These are phyloP conservation scores for Gnetum montanum DNA, from an alignment of 75 land plant species.

Conservation along the genomic window DNA sequence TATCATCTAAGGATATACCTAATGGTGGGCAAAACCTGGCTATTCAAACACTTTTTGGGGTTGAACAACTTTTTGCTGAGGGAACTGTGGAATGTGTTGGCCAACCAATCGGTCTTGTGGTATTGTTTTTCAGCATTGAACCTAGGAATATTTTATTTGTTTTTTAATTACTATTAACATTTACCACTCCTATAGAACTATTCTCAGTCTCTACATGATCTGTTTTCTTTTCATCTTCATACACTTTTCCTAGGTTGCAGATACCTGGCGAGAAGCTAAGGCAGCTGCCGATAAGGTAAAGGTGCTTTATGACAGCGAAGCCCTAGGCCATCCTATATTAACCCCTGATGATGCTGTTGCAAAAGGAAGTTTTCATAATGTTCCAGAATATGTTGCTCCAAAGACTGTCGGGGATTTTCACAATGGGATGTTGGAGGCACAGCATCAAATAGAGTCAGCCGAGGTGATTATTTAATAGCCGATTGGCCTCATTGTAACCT, in stretches of 20 bases:
- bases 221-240: background rate
- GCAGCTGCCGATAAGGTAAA: constrained; percentile 46
- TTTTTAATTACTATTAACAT: no score
- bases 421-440: constrained; percentile 66
- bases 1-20: constrained; percentile 66
- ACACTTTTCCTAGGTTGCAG: constrained; percentile 79
- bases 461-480: constrained; percentile 49
- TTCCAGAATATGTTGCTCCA: constrained; percentile 23
- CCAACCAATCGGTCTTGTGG: constrained; percentile 72
- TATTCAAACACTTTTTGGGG: constrained; percentile 22
- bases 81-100: constrained; percentile 53
- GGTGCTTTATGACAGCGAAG: constrained; percentile 54
- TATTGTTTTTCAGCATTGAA: constrained; percentile 12
- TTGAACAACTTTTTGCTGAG: constrained; percentile 49
- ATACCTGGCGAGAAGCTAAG: constrained; percentile 58
- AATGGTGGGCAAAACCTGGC: constrained; percentile 62
- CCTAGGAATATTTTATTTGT: no score
- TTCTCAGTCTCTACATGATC: background rate
- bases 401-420: constrained; percentile 46
- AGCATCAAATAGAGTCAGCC: constrained; percentile 44
- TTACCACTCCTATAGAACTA: no score
- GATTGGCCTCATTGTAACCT: no score
- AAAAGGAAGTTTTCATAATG: constrained; percentile 45
- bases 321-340: constrained; percentile 58
- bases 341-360: constrained; percentile 70